Conservation (phyloP, 805 yeast genomes). For the Ogataea trehalophila region DNA sequence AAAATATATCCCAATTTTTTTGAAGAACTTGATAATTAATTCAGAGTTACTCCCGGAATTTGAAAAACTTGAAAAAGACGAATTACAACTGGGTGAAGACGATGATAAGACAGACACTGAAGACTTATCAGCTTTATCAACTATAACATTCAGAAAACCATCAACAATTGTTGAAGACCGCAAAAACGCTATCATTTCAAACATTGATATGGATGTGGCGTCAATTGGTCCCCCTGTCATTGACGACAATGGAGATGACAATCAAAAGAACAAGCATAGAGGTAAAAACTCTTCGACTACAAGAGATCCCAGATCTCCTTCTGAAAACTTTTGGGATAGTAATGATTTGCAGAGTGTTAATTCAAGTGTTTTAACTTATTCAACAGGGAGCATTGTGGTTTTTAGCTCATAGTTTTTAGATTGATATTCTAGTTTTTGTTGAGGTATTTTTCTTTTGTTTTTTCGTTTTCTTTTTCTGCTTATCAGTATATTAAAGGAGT, state of each 20-base stretch:
- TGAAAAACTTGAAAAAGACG: conserved; percentile 4
- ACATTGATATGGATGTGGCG: conserved; percentile 3
- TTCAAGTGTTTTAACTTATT: conserved; percentile 22
- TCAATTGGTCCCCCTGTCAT: neutral
- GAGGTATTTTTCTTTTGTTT: too few species aligned
- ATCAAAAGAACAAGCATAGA: neutral
- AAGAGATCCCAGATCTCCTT: neutral
- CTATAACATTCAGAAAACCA: neutral
- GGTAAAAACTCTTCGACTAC: neutral
- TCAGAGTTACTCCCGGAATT: conserved; percentile 21
- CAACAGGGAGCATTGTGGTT: conserved; percentile 26
- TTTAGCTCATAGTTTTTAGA: conserved; percentile 4
- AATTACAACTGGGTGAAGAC: conserved; percentile 2
- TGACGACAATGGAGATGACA: neutral
- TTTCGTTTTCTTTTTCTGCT: too few species aligned
- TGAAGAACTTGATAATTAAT: conserved; percentile 24
- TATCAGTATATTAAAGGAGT: too few species aligned
- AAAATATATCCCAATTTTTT: conserved; percentile 26
- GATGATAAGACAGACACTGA: conserved; percentile 9
- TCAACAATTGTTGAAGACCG: neutral
- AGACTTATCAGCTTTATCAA: conserved; percentile 1
- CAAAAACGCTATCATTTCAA: conserved; percentile 15
- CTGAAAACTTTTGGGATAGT: conserved; percentile 21
- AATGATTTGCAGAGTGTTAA: conserved; percentile 19
- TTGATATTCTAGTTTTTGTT: too few species aligned